These are phyloP conservation scores for Spiraea crenata DNA, from an alignment of 331 rosid species.

Conservation along the genomic window DNA sequence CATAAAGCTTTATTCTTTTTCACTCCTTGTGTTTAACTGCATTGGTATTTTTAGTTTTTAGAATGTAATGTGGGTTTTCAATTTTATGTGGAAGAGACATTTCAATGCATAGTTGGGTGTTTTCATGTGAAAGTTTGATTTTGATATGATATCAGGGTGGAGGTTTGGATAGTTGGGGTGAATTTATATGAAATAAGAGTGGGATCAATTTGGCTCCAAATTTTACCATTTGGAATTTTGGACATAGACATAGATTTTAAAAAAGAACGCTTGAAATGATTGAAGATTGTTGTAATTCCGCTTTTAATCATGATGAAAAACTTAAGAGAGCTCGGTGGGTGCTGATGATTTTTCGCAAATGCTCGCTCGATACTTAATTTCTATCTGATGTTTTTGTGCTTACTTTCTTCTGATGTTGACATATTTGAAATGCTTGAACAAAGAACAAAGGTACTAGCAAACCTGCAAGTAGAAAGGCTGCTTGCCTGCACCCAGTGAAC, in stretches of 20 bases:
- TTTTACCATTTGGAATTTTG: not conserved
- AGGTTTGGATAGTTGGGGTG: not conserved
- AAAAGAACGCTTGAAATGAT: not conserved
- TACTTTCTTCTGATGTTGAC: not conserved
- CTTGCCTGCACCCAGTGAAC: not conserved
- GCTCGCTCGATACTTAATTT: not conserved
- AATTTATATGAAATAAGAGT: not conserved
- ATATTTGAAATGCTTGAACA: not conserved
- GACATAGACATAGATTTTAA: not conserved
- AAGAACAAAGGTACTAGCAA: not conserved
- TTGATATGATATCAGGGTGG: not conserved
- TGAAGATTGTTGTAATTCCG: not conserved
- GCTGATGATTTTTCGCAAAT: not conserved
- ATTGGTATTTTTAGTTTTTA: not conserved
- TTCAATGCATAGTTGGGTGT: not conserved
- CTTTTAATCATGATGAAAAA: not conserved
- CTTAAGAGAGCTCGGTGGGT: not conserved
- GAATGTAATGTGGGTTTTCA: not conserved
- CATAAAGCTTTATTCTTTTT: slow-evolving; percentile 46
- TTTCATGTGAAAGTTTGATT: not conserved
- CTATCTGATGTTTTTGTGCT: not conserved
- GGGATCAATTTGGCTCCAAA: not conserved
- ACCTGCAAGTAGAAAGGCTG: not conserved
- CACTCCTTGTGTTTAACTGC: not conserved
- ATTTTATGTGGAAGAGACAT: not conserved